phyloP scores from a whole-genome alignment of 495 filamentous ascomycete species.

The Aspergillus saccharolyticus region DNA sequence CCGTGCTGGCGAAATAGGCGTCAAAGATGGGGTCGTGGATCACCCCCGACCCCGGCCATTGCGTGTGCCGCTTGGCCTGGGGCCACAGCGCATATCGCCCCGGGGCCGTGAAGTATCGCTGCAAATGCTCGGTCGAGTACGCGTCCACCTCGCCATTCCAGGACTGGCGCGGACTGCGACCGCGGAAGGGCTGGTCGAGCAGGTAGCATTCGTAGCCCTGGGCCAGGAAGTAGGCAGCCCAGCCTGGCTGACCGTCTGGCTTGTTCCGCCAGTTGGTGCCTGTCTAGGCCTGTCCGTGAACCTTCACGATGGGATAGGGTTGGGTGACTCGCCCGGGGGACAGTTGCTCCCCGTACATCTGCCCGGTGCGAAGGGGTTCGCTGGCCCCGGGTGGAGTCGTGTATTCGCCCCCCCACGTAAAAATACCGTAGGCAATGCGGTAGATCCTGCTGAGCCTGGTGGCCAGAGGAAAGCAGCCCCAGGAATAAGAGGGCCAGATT shows the following conservation, averaged over 20 bases:
- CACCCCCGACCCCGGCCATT: conserved; percentile 45
- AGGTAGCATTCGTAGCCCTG: conserved; percentile 44
- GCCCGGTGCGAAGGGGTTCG: conserved; percentile 36
- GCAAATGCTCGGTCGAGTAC: conserved; percentile 30
- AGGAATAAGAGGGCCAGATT: neutral
- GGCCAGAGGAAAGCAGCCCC: neutral
- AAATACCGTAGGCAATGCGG: conserved; percentile 31
- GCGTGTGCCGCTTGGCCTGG: conserved; percentile 41
- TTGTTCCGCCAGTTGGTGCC: conserved; percentile 46
- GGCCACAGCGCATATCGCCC: conserved; percentile 36
- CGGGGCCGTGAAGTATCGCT: conserved; percentile 38
- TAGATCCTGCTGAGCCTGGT: neutral
- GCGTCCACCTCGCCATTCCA: conserved; percentile 24
- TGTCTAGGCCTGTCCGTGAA: conserved; percentile 49
- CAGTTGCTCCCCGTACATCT: conserved; percentile 56
- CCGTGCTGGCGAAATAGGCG: conserved; percentile 41
- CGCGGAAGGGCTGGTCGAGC: conserved; percentile 40
- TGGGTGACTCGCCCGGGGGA: conserved; percentile 25
- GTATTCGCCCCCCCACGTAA: conserved; percentile 48
- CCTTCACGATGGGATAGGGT: conserved; percentile 45
- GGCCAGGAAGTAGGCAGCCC: conserved; percentile 42
- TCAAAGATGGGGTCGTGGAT: conserved; percentile 41
- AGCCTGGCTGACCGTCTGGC: conserved; percentile 44
- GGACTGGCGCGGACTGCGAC: conserved; percentile 35
- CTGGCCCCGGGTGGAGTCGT: conserved; percentile 26